Evolutionary conservation across 1,284 basidiomycete genomes (phyloP).

Genomic region (Earliella scabrosa): DNA sequence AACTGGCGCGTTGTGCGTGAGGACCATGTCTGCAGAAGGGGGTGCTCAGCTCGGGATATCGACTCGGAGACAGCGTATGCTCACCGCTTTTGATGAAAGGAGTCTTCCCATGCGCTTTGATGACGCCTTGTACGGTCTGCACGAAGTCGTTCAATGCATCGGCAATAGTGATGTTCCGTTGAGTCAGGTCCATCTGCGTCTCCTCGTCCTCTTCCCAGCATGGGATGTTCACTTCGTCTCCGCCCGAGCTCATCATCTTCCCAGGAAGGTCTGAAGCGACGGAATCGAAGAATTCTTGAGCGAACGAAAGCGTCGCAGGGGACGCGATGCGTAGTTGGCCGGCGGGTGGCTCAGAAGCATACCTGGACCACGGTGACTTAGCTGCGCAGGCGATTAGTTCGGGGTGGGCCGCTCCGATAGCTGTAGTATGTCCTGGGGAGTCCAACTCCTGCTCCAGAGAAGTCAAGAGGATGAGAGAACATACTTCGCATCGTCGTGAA

Average conservation of each 20-base stretch:
- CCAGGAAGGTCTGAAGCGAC: conserved; percentile 51
- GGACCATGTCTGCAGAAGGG: conserved; percentile 62
- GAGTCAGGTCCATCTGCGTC: conserved; percentile 55
- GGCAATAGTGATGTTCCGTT: conserved; percentile 54
- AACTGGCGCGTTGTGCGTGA: conserved; percentile 63
- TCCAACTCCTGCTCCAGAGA: conserved; percentile 46
- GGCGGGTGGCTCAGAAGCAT: conserved; percentile 76
- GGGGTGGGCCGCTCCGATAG: conserved; percentile 65
- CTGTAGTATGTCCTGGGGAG: conserved; percentile 80
- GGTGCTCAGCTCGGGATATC: neutral
- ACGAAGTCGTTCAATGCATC: conserved; percentile 69
- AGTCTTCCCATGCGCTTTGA: conserved; percentile 50
- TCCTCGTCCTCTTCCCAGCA: conserved; percentile 69
- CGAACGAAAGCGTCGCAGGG: conserved; percentile 45
- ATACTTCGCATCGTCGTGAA: neutral
- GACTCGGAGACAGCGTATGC: neutral
- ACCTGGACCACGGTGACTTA: conserved; percentile 61
- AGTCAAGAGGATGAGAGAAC: too few relatives aligned
- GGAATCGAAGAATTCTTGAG: conserved; percentile 44
- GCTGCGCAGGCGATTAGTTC: conserved; percentile 75
- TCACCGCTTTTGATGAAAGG: conserved; percentile 69
- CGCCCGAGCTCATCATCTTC: conserved; percentile 73
- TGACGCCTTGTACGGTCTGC: conserved; percentile 48
- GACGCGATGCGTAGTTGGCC: conserved; percentile 78
- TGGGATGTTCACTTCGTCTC: conserved; percentile 76